Base-by-base conservation (phyloP, 768 basidiomycete species). In the Cystoderma amianthinum region DNA sequence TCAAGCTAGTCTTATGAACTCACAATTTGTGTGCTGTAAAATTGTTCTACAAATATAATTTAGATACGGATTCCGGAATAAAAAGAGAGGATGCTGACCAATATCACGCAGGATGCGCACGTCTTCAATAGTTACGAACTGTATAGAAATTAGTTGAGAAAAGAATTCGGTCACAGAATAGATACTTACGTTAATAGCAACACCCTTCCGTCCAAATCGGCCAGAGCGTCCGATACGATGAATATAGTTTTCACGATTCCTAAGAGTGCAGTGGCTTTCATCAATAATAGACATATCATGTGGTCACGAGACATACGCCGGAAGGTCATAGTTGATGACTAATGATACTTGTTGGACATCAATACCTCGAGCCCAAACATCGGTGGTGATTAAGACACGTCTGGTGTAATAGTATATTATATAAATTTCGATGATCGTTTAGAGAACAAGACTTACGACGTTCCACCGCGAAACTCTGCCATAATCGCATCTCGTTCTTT, bases 201-300 rank as follows among this genome's bases (percentile, higher is more conserved):
- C 96, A 74, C 95, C 96, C 69, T 99, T 99, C 53, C 96, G 76
- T 52, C 96, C 96, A 69, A 98, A 98, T 44, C 96, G 92, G 58
- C 96, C 96, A 44, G 94, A 96, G 47, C 96, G 92, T 64, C 96
- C 96, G 59, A 98, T 98, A 58, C 96, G 89, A 71, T 99, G 96
- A 52, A 99, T 97, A 70, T 99, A 99, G 65, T 99, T 97, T 78
- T 97, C 95, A 74, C 89, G 89, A 61, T 92, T 92, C 50, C 85
- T 92, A 48, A 22, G 3, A 17, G 21, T 32, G 23, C 39, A 43
- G 24, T 23, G 43, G 36, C 18, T 44, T 42, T 10, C 22, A 41
- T 36, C 38, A n/a, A 40, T 38, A 52, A 38, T 23, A 43, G 37
- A 30, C n/a, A n/a, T n/a, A n/a, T n/a, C n/a, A n/a, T n/a, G n/a